phyloP scores from a whole-genome alignment of 2,329 filamentous ascomycete species.

The Claviceps africana region DNA sequence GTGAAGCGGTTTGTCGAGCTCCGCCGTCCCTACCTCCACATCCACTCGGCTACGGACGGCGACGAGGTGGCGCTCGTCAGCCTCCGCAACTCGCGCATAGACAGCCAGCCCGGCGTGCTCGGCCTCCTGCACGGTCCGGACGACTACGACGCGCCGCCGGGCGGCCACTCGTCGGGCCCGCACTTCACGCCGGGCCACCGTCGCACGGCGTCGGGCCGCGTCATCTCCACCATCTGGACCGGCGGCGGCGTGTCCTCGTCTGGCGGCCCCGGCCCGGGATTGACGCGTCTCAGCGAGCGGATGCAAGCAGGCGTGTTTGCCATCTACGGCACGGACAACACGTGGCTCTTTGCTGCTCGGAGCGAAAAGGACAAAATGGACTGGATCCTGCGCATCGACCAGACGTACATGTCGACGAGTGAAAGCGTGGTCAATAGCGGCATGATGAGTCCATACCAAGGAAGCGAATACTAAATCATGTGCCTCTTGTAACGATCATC shows the following conservation, averaged over 20 bases:
- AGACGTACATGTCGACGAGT: slow-evolving; percentile 47
- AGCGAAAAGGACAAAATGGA: slow-evolving; percentile 88
- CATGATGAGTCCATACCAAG: slow-evolving; percentile 20
- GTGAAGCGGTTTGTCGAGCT: slow-evolving; percentile 87
- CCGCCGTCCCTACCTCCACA: slow-evolving; percentile 77
- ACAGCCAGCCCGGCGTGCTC: slow-evolving; percentile 79
- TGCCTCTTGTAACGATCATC: too few species aligned
- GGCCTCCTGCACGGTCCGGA: slow-evolving; percentile 49
- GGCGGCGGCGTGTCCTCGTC: slow-evolving; percentile 13
- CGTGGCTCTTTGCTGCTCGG: slow-evolving; percentile 82
- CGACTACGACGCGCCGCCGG: slow-evolving; percentile 21
- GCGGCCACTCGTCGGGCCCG: slow-evolving; percentile 14
- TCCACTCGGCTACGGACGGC: slow-evolving; percentile 72
- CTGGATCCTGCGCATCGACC: slow-evolving; percentile 92
- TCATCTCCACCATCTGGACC: slow-evolving; percentile 43
- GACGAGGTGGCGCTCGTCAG: slow-evolving; percentile 87
- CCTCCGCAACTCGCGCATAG: slow-evolving; percentile 76
- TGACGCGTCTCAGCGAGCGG: slow-evolving; percentile 42
- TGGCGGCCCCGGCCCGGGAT: slow-evolving; percentile 19
- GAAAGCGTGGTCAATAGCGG: slow-evolving; percentile 26
- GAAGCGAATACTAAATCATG: slow-evolving; percentile 17
- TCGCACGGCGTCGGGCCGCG: slow-evolving; percentile 34
- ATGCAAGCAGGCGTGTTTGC: slow-evolving; percentile 71
- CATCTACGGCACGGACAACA: slow-evolving; percentile 86
- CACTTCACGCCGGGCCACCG: slow-evolving; percentile 33